Evolutionary conservation across 768 basidiomycete genomes (phyloP).

Genomic region (Russula ochroleuca): DNA sequence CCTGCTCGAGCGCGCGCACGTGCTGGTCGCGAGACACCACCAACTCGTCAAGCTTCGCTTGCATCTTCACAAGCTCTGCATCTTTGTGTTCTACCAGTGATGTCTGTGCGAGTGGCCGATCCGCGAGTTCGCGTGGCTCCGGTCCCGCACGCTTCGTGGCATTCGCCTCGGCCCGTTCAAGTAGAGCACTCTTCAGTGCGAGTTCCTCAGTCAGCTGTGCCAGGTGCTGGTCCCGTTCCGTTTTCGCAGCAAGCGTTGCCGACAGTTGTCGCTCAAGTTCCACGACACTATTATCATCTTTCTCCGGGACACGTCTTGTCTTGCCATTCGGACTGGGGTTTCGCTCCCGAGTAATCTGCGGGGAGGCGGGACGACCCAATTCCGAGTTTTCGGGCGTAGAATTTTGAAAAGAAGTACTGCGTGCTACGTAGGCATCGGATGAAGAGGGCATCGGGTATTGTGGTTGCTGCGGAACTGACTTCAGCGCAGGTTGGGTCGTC

Average conservation of each 20-base stretch:
- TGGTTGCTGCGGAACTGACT: slow-evolving; percentile 35
- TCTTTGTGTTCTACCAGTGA: slow-evolving; percentile 73
- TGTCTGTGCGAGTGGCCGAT: slow-evolving; percentile 66
- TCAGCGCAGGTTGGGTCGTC: slow-evolving; percentile 36
- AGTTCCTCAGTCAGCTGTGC: slow-evolving; percentile 73
- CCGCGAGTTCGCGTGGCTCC: slow-evolving; percentile 69
- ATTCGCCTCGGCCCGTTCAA: slow-evolving; percentile 55
- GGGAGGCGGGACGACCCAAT: slow-evolving; percentile 62
- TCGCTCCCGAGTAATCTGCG: slow-evolving; percentile 44
- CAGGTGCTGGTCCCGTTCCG: slow-evolving; percentile 34
- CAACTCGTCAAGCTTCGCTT: slow-evolving; percentile 69
- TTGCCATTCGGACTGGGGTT: slow-evolving; percentile 40
- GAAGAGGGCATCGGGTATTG: slow-evolving; percentile 6
- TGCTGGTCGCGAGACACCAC: slow-evolving; percentile 73
- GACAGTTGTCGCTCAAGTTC: too few species aligned
- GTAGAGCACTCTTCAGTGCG: slow-evolving; percentile 65
- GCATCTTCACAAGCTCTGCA: slow-evolving; percentile 64
- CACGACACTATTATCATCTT: slow-evolving; percentile 46
- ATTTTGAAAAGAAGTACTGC: slow-evolving; percentile 53
- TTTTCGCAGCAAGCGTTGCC: slow-evolving; percentile 30
- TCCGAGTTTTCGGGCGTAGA: slow-evolving; percentile 48
- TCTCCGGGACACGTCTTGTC: slow-evolving; percentile 33
- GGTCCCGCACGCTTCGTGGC: too few species aligned
- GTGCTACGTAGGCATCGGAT: slow-evolving; percentile 37
- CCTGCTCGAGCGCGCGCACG: slow-evolving; percentile 81